Evolutionary conservation across 148 eudicot genomes (phyloP).

Genomic region (Dysphania ambrosioides): DNA sequence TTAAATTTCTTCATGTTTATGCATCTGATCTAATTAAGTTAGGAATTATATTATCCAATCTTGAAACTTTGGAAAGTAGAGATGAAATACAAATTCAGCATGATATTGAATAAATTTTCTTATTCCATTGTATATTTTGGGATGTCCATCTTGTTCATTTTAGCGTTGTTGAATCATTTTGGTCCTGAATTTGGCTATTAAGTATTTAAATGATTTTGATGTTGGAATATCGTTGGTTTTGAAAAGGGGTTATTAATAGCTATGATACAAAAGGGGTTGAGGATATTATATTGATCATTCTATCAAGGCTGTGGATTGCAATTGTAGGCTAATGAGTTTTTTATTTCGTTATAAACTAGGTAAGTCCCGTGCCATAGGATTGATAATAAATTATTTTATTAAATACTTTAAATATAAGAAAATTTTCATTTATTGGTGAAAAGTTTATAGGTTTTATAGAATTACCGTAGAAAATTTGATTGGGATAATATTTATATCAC

Average conservation of each 20-base stretch:
- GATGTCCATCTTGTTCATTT: no score
- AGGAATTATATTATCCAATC: neutral
- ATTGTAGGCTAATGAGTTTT: neutral
- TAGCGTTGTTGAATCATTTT: no score
- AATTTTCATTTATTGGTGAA: no score
- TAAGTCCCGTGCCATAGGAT: no score
- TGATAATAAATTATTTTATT: no score
- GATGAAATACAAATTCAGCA: neutral
- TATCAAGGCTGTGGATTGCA: neutral
- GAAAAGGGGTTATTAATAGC: neutral
- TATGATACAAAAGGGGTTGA: neutral
- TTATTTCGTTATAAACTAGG: no score
- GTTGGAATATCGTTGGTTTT: neutral
- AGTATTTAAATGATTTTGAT: neutral
- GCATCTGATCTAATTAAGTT: no score
- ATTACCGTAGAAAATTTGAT: no score
- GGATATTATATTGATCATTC: neutral
- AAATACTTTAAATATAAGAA: no score
- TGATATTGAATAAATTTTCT: neutral
- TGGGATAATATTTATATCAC: no score
- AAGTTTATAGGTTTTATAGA: no score
- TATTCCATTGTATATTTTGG: neutral
- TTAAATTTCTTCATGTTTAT: neutral
- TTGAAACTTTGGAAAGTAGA: neutral
- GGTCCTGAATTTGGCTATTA: neutral